A percentile compares a stretch with the other conserved stretches of the same genome.
These are phyloP conservation scores for Bipolaris sorokiniana DNA, from an alignment of 2,329 filamentous ascomycete species.

Conservation along the genomic window DNA sequence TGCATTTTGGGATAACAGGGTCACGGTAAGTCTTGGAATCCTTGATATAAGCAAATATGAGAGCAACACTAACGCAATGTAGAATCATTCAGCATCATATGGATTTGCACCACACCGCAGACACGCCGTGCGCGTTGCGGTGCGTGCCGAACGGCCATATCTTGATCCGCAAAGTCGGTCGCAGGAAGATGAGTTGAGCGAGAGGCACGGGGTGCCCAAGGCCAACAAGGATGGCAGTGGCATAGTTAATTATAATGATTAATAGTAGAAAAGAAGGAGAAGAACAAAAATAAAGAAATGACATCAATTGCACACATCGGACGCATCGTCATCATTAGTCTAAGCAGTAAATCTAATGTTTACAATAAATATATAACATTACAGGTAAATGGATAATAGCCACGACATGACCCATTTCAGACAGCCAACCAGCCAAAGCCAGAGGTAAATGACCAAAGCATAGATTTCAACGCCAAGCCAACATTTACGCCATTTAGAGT, in stretches of 20 bases:
- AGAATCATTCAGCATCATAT: slow-evolving; percentile 63
- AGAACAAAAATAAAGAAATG: not conserved
- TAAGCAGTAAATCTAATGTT: slow-evolving; percentile 4
- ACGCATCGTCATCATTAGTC: slow-evolving; percentile 2
- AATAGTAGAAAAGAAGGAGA: not conserved
- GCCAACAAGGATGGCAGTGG: slow-evolving; percentile 64
- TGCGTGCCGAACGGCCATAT: slow-evolving; percentile 56
- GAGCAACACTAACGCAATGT: slow-evolving; percentile 6
- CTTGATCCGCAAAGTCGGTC: slow-evolving; percentile 55
- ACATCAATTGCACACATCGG: not conserved
- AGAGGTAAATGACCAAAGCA: not conserved
- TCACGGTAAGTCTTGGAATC: slow-evolving; percentile 49
- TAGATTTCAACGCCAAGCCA: slow-evolving; percentile 10
- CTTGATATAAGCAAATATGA: not conserved
- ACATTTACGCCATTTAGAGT: not conserved
- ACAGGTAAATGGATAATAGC: slow-evolving; percentile 2
- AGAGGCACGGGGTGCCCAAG: slow-evolving; percentile 55
- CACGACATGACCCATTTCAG: not conserved
- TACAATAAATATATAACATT: slow-evolving; percentile 1
- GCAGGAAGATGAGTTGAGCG: slow-evolving; percentile 61
- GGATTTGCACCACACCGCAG: slow-evolving; percentile 63
- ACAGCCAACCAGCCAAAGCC: not conserved
- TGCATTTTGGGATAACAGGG: slow-evolving; percentile 71
- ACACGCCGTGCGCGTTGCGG: slow-evolving; percentile 60
- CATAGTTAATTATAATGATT: slow-evolving; percentile 64